A percentile compares a stretch with the other conserved stretches of the same genome.
Evolutionary conservation across 257 asterid genomes (phyloP).

Genomic region (Euphrasia confusa): DNA sequence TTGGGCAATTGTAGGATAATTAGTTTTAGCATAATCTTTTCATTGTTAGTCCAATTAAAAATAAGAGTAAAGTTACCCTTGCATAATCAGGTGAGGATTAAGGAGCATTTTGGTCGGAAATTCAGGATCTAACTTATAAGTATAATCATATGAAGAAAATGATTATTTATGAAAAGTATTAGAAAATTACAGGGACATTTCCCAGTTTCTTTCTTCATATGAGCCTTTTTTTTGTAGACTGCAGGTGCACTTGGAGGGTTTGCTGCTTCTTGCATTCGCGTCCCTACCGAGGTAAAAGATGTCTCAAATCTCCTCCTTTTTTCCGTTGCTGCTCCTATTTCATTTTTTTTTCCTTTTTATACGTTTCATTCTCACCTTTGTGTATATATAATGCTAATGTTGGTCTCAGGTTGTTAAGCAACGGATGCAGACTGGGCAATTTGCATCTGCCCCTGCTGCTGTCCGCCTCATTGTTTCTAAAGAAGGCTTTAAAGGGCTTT

Average conservation of each 20-base stretch:
- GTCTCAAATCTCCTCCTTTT: slow-evolving; percentile 12
- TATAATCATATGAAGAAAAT: too few species aligned
- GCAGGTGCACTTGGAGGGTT: slow-evolving; percentile 97
- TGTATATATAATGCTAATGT: slow-evolving; percentile 18
- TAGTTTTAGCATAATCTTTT: too few species aligned
- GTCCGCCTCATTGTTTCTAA: slow-evolving; percentile 71
- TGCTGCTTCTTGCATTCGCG: slow-evolving; percentile 94
- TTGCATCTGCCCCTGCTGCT: slow-evolving; percentile 87
- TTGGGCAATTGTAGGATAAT: too few species aligned
- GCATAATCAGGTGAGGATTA: too few species aligned
- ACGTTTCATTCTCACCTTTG: slow-evolving; percentile 17
- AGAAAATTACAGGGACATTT: too few species aligned
- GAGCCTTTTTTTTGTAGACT: slow-evolving; percentile 40
- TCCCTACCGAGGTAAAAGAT: slow-evolving; percentile 79
- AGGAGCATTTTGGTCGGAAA: too few species aligned
- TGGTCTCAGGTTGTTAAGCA: slow-evolving; percentile 86
- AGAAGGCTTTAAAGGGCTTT: slow-evolving; percentile 90
- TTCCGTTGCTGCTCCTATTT: background rate
- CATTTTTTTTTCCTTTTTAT: background rate
- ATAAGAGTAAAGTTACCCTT: too few species aligned
- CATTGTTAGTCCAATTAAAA: too few species aligned
- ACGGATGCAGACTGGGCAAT: slow-evolving; percentile 93
- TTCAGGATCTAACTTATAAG: too few species aligned
- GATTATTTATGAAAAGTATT: too few species aligned
- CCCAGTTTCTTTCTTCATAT: slow-evolving; percentile 15